Conservation (phyloP, 2,329 filamentous ascomycete genomes). For the Colletotrichum sp. region DNA sequence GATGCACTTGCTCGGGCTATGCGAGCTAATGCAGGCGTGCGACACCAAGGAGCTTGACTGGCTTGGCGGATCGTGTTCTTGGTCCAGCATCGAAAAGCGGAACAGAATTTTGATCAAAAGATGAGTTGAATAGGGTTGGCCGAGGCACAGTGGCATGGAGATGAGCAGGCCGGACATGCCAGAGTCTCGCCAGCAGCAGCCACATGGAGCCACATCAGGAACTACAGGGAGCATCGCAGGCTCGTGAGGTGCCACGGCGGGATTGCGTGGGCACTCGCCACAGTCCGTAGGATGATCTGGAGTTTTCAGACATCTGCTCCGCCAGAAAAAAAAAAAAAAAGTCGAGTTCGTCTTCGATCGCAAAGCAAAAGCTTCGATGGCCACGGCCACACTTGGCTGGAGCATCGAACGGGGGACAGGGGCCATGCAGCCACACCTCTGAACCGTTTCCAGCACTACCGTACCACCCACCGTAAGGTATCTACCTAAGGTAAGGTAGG, state of each 20-base stretch:
- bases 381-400: conserved; percentile 2
- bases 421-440: conserved; percentile 5
- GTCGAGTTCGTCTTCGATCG: conserved; percentile 2
- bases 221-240: not conserved
- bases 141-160: not conserved
- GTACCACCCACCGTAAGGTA: not conserved
- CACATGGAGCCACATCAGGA: not conserved
- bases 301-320: not conserved
- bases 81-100: not conserved
- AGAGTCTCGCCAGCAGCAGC: not conserved
- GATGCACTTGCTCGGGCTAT: not conserved
- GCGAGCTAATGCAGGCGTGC: not conserved
- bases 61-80: not conserved
- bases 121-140: not conserved
- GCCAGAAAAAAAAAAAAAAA: not conserved
- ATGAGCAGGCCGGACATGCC: not conserved
- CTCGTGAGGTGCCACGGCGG: not conserved
- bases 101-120: not conserved
- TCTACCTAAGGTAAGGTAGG: not conserved
- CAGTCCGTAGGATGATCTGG: not conserved
- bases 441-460: not conserved
- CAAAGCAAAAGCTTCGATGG: conserved; percentile 7
- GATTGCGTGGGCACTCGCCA: conserved; percentile 9
- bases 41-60: not conserved
- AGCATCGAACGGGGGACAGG: not conserved